These are phyloP conservation scores for Pholiota molesta DNA, from an alignment of 768 basidiomycete species.

Conservation along the genomic window DNA sequence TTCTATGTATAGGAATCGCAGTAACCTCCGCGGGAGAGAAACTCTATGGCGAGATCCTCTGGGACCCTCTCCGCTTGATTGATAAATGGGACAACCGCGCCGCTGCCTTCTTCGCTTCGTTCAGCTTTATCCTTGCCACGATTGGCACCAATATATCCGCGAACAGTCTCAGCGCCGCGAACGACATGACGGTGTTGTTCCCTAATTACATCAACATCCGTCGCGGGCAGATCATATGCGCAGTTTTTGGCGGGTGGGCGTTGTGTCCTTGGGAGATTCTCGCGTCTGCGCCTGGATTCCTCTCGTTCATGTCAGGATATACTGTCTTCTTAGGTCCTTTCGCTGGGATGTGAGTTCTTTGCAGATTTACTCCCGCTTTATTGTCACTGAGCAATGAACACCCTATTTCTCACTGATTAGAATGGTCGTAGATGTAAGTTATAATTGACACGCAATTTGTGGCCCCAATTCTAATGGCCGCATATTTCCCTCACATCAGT, in stretches of 20 bases:
- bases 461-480: slow-evolving; percentile 1
- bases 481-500: slow-evolving; percentile 40
- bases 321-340: slow-evolving; percentile 88
- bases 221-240: slow-evolving; percentile 79
- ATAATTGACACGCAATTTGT: background rate
- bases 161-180: slow-evolving; percentile 73
- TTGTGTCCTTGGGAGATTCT: slow-evolving; percentile 90
- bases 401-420: slow-evolving; percentile 23
- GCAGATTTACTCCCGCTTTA: background rate
- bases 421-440: slow-evolving; percentile 49
- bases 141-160: slow-evolving; percentile 79
- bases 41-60: slow-evolving; percentile 65
- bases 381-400: background rate
- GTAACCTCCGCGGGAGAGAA: slow-evolving; percentile 76
- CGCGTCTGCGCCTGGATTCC: slow-evolving; percentile 63
- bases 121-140: slow-evolving; percentile 73
- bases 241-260: slow-evolving; percentile 82
- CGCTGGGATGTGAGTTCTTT: slow-evolving; percentile 63
- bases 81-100: slow-evolving; percentile 85
- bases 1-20: slow-evolving; percentile 52
- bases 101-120: slow-evolving; percentile 81
- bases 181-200: slow-evolving; percentile 81
- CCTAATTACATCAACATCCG: slow-evolving; percentile 82
- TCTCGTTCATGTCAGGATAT: slow-evolving; percentile 82
- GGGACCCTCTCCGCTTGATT: slow-evolving; percentile 81